These are phyloP conservation scores for Hsuehochloa calcarea DNA, from an alignment of 176 grass and related monocot genomes.

Conservation along the genomic window DNA sequence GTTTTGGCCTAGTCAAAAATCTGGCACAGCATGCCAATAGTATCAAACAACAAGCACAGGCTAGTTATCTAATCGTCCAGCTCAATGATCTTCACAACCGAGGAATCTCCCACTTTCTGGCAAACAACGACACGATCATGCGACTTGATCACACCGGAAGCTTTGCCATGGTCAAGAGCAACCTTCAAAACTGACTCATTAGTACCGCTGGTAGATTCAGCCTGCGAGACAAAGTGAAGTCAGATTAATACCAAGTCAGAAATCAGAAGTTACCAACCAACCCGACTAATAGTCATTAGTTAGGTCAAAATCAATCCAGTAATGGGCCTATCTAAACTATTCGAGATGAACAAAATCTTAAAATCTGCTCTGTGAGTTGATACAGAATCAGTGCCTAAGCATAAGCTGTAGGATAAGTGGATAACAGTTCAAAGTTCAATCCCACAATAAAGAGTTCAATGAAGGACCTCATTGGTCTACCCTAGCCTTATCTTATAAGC, in stretches of 20 bases:
- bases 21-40: conserved; percentile 5
- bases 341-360: background rate
- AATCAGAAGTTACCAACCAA: background rate
- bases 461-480: background rate
- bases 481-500: background rate
- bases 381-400: background rate
- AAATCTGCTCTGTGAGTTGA: background rate
- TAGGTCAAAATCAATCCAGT: background rate
- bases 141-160: conserved; percentile 84
- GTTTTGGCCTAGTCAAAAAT: conserved; percentile 39
- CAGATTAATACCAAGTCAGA: background rate
- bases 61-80: conserved; percentile 64
- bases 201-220: conserved; percentile 71
- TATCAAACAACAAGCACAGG: conserved; percentile 18
- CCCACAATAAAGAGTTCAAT: background rate
- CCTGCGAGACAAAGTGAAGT: conserved; percentile 41
- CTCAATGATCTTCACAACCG: conserved; percentile 98
- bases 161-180: conserved; percentile 94
- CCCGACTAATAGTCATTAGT: background rate
- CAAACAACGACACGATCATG: conserved; percentile 93
- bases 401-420: background rate
- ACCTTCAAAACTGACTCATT: conserved; percentile 97
- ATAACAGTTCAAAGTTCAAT: background rate
- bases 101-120: conserved; percentile 97
- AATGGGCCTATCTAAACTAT: background rate